Conservation (phyloP, 441 rosid genomes). For the Adansonia grandidieri region DNA sequence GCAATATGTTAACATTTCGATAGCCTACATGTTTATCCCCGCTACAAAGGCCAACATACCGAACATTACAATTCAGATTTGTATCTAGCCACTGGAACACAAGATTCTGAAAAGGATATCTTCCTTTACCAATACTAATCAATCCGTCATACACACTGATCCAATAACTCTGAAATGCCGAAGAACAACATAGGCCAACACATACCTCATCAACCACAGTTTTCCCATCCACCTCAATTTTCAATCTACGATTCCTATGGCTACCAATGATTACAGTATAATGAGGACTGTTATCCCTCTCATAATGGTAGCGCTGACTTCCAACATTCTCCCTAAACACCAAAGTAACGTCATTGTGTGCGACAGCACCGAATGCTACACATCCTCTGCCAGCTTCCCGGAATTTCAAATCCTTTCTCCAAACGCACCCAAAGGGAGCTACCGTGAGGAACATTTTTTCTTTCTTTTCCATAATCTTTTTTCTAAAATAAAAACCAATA, state of each 20-base stretch:
- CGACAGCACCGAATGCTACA: constrained; percentile 93
- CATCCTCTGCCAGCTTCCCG: constrained; percentile 96
- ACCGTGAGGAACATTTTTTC: too few relatives aligned
- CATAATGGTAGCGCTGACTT: constrained; percentile 91
- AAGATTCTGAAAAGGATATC: constrained; percentile 96
- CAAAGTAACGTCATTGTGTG: constrained; percentile 91
- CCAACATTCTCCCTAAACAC: constrained; percentile 96
- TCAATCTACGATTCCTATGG: constrained; percentile 82
- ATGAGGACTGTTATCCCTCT: constrained; percentile 90
- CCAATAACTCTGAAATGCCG: constrained; percentile 91
- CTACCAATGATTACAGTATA: constrained; percentile 97
- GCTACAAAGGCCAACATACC: constrained; percentile 89
- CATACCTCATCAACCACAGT: constrained; percentile 86
- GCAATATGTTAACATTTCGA: constrained; percentile 89
- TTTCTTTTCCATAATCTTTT: constrained; percentile 48
- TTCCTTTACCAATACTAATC: constrained; percentile 87
- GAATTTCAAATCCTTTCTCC: constrained; percentile 94
- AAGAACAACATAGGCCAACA: constrained; percentile 77
- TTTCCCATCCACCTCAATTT: constrained; percentile 90
- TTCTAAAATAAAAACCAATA: neutral
- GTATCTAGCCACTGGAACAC: constrained; percentile 91
- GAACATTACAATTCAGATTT: constrained; percentile 81
- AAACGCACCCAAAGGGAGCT: constrained; percentile 92
- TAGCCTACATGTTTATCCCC: constrained; percentile 99
- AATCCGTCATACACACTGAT: constrained; percentile 91